phyloP scores from a whole-genome alignment of 2,329 filamentous ascomycete species.

The Aplosporella prunicola region DNA sequence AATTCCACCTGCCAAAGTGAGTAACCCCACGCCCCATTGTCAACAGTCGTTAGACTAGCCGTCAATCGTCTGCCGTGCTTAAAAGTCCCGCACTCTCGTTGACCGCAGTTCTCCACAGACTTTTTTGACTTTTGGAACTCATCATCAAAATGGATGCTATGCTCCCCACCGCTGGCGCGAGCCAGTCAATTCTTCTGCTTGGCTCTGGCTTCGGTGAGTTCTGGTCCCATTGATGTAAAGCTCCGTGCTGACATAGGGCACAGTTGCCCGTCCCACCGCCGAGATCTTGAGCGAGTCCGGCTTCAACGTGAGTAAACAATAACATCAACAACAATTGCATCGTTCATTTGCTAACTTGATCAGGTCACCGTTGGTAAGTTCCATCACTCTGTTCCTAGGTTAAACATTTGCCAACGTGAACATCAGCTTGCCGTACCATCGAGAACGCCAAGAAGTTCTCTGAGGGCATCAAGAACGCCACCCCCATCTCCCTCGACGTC shows the following conservation, averaged over 20 bases:
- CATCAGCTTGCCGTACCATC: constrained; percentile 69
- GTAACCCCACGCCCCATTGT: background rate
- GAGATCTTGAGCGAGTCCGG: constrained; percentile 49
- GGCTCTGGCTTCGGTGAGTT: constrained; percentile 27
- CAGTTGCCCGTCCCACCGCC: constrained; percentile 45
- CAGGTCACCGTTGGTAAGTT: constrained; percentile 41
- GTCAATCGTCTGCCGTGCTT: no score
- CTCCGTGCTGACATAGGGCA: constrained; percentile 13
- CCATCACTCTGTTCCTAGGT: no score
- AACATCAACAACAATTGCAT: background rate
- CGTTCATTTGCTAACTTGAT: background rate
- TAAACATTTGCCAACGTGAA: background rate
- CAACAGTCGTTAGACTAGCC: no score
- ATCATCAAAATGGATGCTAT: constrained; percentile 8
- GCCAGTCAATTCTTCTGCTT: constrained; percentile 29
- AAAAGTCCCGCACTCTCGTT: no score
- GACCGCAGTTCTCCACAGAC: no score
- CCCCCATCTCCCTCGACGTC: constrained; percentile 76
- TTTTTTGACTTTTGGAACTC: no score
- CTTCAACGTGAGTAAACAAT: constrained; percentile 35
- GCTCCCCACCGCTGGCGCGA: constrained; percentile 2
- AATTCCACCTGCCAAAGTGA: no score
- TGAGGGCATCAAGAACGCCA: constrained; percentile 59
- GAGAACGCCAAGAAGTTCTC: constrained; percentile 66
- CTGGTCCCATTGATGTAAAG: background rate